Evolutionary conservation across 2,329 filamentous ascomycete genomes (phyloP).

Genomic region (Phymatotrichopsis omnivora): DNA sequence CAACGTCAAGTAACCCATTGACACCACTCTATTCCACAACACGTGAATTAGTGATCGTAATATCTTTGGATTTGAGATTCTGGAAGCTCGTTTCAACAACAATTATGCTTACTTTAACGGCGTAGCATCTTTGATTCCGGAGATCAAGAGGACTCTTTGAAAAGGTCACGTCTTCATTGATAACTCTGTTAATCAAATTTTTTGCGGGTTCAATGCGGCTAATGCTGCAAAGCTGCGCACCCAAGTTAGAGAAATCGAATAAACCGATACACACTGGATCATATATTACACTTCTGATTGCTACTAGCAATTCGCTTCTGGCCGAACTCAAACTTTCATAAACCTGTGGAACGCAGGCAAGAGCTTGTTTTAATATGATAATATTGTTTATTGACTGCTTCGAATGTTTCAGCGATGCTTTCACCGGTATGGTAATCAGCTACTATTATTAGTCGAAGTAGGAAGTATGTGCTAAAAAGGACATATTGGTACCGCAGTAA

Average conservation of each 20-base stretch:
- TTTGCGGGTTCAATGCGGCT: slow-evolving; percentile 52
- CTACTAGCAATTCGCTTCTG: slow-evolving; percentile 52
- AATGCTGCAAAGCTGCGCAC: slow-evolving; percentile 56
- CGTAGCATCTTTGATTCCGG: slow-evolving; percentile 77
- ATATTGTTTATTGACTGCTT: slow-evolving; percentile 81
- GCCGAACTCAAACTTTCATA: slow-evolving; percentile 57
- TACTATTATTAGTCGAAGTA: slow-evolving; percentile 34
- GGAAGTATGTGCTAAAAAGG: slow-evolving; percentile 19
- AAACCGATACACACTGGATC: slow-evolving; percentile 11
- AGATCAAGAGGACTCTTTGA: slow-evolving; percentile 72
- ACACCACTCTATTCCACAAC: slow-evolving; percentile 53
- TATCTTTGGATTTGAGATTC: not conserved
- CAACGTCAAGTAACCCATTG: slow-evolving; percentile 78
- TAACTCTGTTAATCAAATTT: slow-evolving; percentile 53
- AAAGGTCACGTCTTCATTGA: slow-evolving; percentile 74
- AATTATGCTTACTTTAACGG: slow-evolving; percentile 57
- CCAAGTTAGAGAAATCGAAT: slow-evolving; percentile 17
- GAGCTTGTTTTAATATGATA: slow-evolving; percentile 74
- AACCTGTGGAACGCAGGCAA: slow-evolving; percentile 56
- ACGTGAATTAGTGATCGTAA: slow-evolving; percentile 22
- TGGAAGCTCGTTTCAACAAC: not conserved
- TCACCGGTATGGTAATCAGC: slow-evolving; percentile 65
- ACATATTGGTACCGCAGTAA: slow-evolving; percentile 54
- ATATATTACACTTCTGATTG: slow-evolving; percentile 49
- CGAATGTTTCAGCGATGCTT: slow-evolving; percentile 54